Percentiles rank a stretch among this genome's conserved stretches.
phyloP scores from a whole-genome alignment of 2,329 filamentous ascomycete species.

The Knoxdaviesia capensis region DNA sequence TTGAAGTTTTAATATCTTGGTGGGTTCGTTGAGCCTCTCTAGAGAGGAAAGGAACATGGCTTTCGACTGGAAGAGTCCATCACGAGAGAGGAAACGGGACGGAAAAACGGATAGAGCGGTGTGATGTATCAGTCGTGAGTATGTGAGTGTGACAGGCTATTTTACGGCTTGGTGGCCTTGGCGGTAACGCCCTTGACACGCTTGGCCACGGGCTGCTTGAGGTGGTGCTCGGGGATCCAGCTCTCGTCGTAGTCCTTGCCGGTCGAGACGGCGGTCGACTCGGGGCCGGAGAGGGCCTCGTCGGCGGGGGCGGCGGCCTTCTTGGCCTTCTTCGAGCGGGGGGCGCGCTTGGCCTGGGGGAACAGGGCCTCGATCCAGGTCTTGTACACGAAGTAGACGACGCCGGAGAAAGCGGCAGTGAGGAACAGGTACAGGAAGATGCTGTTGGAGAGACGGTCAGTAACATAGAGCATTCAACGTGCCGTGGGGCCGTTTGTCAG shows the following conservation, averaged over 20 bases:
- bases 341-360: constrained; percentile 61
- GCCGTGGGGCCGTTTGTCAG: not conserved
- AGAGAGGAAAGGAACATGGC: too few relatives aligned
- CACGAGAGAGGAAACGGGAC: too few relatives aligned
- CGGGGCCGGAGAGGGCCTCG: constrained; percentile 44
- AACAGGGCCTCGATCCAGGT: constrained; percentile 95
- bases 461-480: too few relatives aligned
- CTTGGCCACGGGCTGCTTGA: constrained; percentile 62
- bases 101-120: too few relatives aligned
- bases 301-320: constrained; percentile 44
- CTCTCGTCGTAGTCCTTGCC: constrained; percentile 70
- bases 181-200: constrained; percentile 37
- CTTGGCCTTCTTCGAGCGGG: constrained; percentile 41
- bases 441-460: constrained; percentile 22
- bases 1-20: too few relatives aligned
- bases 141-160: not conserved
- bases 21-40: too few relatives aligned
- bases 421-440: constrained; percentile 97
- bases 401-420: constrained; percentile 54
- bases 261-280: constrained; percentile 48
- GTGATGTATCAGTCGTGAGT: too few relatives aligned
- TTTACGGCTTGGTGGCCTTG: constrained; percentile 17
- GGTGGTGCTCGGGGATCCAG: constrained; percentile 82
- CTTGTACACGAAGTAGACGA: constrained; percentile 91
- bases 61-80: too few relatives aligned